Percentiles rank a stretch among this genome's conserved stretches.
These are phyloP conservation scores for Pythium utonaiense DNA, from an alignment of 352 stramenopile genomes.

Conservation along the genomic window DNA sequence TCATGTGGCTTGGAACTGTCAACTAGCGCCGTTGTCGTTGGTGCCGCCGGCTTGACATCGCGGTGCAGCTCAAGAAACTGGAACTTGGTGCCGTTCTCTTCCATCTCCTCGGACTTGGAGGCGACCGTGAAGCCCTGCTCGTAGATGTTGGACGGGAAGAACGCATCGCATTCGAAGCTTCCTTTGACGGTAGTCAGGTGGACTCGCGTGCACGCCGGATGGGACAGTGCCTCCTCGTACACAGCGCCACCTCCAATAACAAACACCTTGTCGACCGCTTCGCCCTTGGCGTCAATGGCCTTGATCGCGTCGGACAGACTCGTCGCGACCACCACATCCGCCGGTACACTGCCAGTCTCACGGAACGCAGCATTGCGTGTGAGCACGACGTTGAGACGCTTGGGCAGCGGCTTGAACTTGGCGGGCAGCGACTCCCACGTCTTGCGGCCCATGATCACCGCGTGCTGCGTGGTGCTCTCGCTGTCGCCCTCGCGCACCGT, in stretches of 20 bases:
- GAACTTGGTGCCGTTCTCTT: conserved; percentile 81
- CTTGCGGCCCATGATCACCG: conserved; percentile 99
- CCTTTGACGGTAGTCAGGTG: conserved; percentile 91
- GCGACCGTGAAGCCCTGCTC: conserved; percentile 43
- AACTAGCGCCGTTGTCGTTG: conserved; percentile 11
- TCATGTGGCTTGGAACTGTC: conserved; percentile 26
- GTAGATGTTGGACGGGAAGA: conserved; percentile 85
- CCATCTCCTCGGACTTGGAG: conserved; percentile 46
- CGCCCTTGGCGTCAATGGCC: conserved; percentile 58
- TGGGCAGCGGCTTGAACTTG: conserved; percentile 94
- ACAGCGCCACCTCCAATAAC: conserved; percentile 96
- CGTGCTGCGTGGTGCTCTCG: conserved; percentile 68
- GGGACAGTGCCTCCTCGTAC: conserved; percentile 92
- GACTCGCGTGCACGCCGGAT: conserved; percentile 80
- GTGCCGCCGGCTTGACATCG: conserved; percentile 11
- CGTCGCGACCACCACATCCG: conserved; percentile 81
- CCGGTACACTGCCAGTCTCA: conserved; percentile 37
- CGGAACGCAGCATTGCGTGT: conserved; percentile 71
- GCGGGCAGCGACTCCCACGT: conserved; percentile 98
- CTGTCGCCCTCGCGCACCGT: conserved; percentile 51
- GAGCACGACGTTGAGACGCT: conserved; percentile 96
- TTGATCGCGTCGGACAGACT: conserved; percentile 91
- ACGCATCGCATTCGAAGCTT: conserved; percentile 89
- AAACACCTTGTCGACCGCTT: conserved; percentile 92
- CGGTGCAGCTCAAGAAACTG: conserved; percentile 69